phyloP scores from a whole-genome alignment of 208 protist species.

The Angomonas deanei region DNA sequence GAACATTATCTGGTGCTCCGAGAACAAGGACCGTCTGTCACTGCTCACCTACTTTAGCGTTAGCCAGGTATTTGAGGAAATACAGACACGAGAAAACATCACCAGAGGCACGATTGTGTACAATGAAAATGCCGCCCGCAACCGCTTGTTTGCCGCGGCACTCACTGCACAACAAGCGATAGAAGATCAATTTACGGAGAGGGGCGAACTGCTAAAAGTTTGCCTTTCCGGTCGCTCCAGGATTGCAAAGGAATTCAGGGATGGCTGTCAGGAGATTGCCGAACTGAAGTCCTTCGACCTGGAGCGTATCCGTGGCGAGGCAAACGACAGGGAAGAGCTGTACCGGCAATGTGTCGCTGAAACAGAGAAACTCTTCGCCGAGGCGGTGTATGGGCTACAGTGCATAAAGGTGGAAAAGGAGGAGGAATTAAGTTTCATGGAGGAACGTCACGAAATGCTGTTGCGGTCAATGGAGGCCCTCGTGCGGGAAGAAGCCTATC shows the following conservation, averaged over 20 bases:
- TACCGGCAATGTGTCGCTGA: background rate
- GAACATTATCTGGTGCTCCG: background rate
- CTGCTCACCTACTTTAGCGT: background rate
- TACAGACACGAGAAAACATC: background rate
- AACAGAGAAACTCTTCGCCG: constrained; percentile 10
- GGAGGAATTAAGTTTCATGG: background rate
- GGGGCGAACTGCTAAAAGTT: constrained; percentile 17
- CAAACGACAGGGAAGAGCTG: constrained; percentile 9
- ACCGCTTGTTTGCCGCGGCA: background rate
- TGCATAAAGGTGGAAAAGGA: background rate
- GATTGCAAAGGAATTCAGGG: background rate
- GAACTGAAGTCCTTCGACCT: background rate
- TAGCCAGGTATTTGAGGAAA: background rate
- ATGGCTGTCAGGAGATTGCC: background rate
- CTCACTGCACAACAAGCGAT: constrained; percentile 4
- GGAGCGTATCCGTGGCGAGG: background rate
- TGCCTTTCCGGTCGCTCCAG: background rate
- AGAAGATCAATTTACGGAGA: constrained; percentile 19
- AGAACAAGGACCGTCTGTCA: background rate
- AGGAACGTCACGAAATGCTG: background rate
- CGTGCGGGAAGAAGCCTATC: background rate
- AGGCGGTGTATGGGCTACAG: background rate
- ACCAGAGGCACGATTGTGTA: background rate
- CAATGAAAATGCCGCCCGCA: background rate
- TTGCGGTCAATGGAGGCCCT: background rate